These are phyloP conservation scores for Coffea humblotiana DNA, from an alignment of 305 asterid species.

Conservation along the genomic window DNA sequence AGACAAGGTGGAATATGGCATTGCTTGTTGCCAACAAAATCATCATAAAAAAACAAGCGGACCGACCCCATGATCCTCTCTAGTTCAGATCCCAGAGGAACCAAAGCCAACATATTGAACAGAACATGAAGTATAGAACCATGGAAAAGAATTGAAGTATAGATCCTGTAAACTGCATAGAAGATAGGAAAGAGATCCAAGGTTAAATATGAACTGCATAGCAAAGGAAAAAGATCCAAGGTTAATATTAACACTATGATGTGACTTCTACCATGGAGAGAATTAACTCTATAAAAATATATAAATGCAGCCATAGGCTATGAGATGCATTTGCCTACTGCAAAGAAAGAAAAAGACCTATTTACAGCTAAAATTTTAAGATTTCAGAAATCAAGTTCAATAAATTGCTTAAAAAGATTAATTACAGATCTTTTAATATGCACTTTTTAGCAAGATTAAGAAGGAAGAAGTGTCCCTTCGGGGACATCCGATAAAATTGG, in stretches of 20 bases:
- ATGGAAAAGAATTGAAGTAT: conserved; percentile 75
- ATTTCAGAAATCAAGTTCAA: neutral
- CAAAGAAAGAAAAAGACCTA: neutral
- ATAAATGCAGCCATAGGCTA: neutral
- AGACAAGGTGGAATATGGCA: conserved; percentile 72
- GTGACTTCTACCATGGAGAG: neutral
- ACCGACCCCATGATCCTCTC: conserved; percentile 98
- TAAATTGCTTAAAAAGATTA: conserved; percentile 1
- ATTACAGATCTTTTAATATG: neutral
- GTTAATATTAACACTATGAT: neutral
- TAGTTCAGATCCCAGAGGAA: conserved; percentile 96
- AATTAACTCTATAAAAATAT: neutral
- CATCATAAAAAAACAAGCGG: conserved; percentile 63
- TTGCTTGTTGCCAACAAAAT: conserved; percentile 74
- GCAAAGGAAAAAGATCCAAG: conserved; percentile 10
- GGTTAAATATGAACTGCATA: conserved; percentile 31
- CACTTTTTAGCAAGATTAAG: neutral
- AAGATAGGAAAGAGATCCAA: conserved; percentile 9
- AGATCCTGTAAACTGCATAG: conserved; percentile 82
- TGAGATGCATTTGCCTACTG: neutral
- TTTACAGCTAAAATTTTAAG: neutral
- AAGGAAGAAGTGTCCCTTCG: conserved; percentile 20
- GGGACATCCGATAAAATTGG: conserved; percentile 43
- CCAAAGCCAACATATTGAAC: conserved; percentile 96
- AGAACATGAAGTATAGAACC: conserved; percentile 87